A percentile compares a stretch with the other conserved stretches of the same genome.
Conservation (phyloP, 345 rosid genomes). For the Zanthoxylum bungeanum region DNA sequence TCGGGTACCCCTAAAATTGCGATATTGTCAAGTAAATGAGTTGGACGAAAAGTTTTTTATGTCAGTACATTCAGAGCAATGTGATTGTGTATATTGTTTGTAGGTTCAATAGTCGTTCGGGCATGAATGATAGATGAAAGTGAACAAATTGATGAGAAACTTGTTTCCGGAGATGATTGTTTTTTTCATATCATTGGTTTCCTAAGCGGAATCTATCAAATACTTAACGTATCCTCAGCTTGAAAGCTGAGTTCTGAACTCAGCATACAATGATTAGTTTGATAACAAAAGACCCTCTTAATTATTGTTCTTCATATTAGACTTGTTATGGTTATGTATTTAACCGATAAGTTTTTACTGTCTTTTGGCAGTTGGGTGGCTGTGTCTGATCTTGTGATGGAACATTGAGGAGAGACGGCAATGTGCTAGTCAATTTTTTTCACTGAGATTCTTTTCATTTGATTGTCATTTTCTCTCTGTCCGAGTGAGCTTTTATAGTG, state of each 20-base stretch:
- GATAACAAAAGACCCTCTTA: background rate
- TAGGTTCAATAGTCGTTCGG: background rate
- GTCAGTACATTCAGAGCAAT: background rate
- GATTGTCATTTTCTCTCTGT: no score
- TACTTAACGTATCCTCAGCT: background rate
- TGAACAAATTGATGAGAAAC: no score
- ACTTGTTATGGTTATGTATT: background rate
- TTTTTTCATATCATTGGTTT: background rate
- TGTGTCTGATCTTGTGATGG: conserved; percentile 42
- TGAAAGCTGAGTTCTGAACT: background rate
- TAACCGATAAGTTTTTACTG: conserved; percentile 1
- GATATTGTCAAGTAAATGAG: background rate
- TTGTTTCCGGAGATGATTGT: background rate
- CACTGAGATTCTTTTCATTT: conserved; percentile 3
- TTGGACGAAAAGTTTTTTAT: background rate
- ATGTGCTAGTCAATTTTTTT: conserved; percentile 4
- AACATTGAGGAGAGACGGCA: conserved; percentile 16
- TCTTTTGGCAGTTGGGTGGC: conserved; percentile 67
- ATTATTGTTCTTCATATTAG: background rate
- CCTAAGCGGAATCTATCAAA: background rate
- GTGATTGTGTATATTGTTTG: background rate
- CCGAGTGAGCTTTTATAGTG: no score
- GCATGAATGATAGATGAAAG: background rate
- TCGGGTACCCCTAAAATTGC: background rate
- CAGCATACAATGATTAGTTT: background rate